Evolutionary conservation across 768 basidiomycete species (phyloP).

Genomic region (Suillus discolor): DNA sequence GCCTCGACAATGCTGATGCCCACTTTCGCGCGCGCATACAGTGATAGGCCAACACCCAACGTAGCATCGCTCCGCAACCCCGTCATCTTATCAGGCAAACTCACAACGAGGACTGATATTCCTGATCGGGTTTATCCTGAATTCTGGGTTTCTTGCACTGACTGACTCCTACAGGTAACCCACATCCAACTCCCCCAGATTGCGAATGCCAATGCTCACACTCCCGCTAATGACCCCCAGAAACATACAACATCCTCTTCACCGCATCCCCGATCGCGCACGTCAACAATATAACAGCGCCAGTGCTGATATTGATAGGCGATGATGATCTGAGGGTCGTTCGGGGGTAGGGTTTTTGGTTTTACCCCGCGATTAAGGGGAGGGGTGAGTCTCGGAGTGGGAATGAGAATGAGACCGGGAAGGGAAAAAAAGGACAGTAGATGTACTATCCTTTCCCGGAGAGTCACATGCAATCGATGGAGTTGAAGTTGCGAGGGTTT

Average conservation of each 20-base stretch:
- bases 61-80: slow-evolving; percentile 68
- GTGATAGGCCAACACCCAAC: slow-evolving; percentile 63
- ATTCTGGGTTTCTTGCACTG: slow-evolving; percentile 37
- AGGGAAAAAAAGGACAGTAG: slow-evolving; percentile 46
- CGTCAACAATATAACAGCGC: slow-evolving; percentile 49
- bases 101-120: slow-evolving; percentile 61
- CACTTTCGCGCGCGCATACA: slow-evolving; percentile 21
- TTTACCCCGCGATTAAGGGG: background rate
- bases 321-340: background rate
- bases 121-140: slow-evolving; percentile 63
- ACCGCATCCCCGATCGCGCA: slow-evolving; percentile 57
- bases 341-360: background rate
- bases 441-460: slow-evolving; percentile 62
- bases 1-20: background rate
- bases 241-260: slow-evolving; percentile 46
- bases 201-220: too few relatives aligned
- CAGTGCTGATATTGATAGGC: slow-evolving; percentile 46
- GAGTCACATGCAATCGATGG: slow-evolving; percentile 67
- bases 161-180: background rate
- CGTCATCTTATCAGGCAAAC: too few relatives aligned
- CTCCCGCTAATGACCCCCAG: slow-evolving; percentile 49
- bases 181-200: background rate
- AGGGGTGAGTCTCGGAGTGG: background rate
- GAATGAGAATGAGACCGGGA: slow-evolving; percentile 22
- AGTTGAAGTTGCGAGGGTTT: slow-evolving; percentile 59